A percentile compares a stretch with the other conserved stretches of the same genome.
Evolutionary conservation across 1,284 basidiomycete species (phyloP).

Genomic region (Volvariella surrecta): DNA sequence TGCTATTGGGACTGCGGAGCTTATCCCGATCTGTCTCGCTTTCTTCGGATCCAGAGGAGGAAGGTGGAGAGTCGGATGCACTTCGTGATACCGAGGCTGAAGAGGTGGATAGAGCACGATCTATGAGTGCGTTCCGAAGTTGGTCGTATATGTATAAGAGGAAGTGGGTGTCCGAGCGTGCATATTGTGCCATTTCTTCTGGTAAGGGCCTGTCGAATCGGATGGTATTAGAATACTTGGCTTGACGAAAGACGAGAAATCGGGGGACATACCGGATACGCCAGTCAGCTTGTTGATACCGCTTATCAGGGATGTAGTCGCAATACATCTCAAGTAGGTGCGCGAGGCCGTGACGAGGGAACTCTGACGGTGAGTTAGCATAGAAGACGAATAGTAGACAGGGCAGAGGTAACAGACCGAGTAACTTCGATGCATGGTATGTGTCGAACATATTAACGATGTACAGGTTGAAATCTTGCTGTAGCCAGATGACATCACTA

Average conservation of each 20-base stretch:
- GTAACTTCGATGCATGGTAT: constrained; percentile 84
- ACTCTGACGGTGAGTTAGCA: constrained; percentile 36
- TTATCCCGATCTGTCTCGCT: too few species aligned
- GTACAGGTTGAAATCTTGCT: constrained; percentile 92
- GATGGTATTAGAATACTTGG: not conserved
- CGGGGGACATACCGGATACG: constrained; percentile 67
- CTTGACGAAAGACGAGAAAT: too few species aligned
- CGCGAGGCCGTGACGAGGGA: constrained; percentile 78
- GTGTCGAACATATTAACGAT: constrained; percentile 96
- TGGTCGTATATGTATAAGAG: constrained; percentile 90
- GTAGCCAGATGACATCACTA: constrained; percentile 92
- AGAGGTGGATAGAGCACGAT: constrained; percentile 44
- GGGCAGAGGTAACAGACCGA: constrained; percentile 42
- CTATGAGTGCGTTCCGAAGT: constrained; percentile 81
- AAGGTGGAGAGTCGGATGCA: constrained; percentile 15
- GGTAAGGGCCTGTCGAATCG: constrained; percentile 62
- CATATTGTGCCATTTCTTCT: constrained; percentile 85
- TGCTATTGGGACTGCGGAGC: not conserved
- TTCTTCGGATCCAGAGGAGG: constrained; percentile 8
- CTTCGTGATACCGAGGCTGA: constrained; percentile 22
- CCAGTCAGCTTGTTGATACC: constrained; percentile 97
- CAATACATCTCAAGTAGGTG: constrained; percentile 86
- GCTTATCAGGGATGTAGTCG: constrained; percentile 89
- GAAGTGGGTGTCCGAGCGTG: constrained; percentile 94
- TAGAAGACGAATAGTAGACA: constrained; percentile 1